Evolutionary conservation across 495 filamentous ascomycete genomes (phyloP).

Genomic region (Penicillium malachiteum): DNA sequence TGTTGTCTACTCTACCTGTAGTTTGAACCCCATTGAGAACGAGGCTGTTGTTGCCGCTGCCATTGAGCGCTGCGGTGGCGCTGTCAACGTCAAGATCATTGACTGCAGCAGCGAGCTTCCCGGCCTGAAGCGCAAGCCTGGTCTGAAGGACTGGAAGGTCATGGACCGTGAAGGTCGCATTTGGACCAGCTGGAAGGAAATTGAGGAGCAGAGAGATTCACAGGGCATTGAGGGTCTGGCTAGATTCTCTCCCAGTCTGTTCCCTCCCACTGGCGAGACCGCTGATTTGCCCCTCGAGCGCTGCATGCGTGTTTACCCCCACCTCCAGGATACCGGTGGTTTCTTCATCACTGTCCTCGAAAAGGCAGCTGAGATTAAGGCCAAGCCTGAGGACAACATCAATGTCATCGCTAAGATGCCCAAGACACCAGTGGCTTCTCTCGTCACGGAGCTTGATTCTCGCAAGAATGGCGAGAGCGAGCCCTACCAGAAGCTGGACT

Average conservation of each 20-base stretch:
- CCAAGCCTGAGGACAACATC: slow-evolving; percentile 68
- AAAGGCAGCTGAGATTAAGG: slow-evolving; percentile 84
- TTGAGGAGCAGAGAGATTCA: slow-evolving; percentile 60
- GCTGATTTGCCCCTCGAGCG: slow-evolving; percentile 73
- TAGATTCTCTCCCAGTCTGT: slow-evolving; percentile 76
- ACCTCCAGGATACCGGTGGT: slow-evolving; percentile 91
- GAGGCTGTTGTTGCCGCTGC: slow-evolving; percentile 87
- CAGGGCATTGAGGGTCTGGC: slow-evolving; percentile 57
- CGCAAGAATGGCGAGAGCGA: slow-evolving; percentile 42
- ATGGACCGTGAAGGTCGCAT: slow-evolving; percentile 78
- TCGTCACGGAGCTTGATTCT: slow-evolving; percentile 53
- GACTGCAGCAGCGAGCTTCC: slow-evolving; percentile 78
- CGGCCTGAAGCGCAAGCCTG: slow-evolving; percentile 68
- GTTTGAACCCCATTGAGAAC: slow-evolving; percentile 96
- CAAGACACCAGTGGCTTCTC: slow-evolving; percentile 50
- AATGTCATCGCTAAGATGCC: slow-evolving; percentile 55
- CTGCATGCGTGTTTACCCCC: slow-evolving; percentile 91
- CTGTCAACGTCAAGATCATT: slow-evolving; percentile 75
- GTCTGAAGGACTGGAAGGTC: slow-evolving; percentile 77
- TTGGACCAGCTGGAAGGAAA: slow-evolving; percentile 75
- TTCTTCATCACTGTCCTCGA: slow-evolving; percentile 97
- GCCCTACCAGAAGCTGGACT: slow-evolving; percentile 48
- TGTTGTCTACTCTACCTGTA: slow-evolving; percentile 96
- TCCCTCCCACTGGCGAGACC: slow-evolving; percentile 63
- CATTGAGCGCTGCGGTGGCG: slow-evolving; percentile 86